Base-by-base conservation (phyloP, 805 yeast species). In the Pichia nanzhaoensis region DNA sequence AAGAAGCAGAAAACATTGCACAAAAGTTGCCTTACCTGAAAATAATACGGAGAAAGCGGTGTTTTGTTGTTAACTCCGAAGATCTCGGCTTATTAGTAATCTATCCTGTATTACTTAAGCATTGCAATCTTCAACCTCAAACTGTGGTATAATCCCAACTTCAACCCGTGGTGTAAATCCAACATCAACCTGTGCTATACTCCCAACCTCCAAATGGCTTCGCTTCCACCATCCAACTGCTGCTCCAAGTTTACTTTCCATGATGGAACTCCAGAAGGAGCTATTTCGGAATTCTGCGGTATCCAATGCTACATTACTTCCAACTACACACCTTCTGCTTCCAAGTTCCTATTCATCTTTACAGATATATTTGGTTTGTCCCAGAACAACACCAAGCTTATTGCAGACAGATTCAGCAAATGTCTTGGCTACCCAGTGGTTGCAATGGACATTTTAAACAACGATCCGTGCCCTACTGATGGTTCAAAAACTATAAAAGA, bases 371-470 rank as follows among this genome's bases (percentile, higher is more conserved):
- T 60, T 49, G 96, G 96, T 32, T 65, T 73, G 59, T 67, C 67
- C 39, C 71, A 70, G 58, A 69, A 68, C 59, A 88, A 89, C 62
- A 64, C 64, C 32, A 64, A 73, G 54, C 69, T 89, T 54, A 60
- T 78, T 49, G 91, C 89, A 14, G 89, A 83, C 58, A 65, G 68
- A 44, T 75, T 84, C 49, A 84, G 90, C 38, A 63, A 63, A 40
- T 60, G 60, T 7, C 45, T 57, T 9, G 86, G 87, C 20, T 86
- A 73, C 66, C 75, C 73, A 37, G 90, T 83, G 1, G 68, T 82
- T 39, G 65, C 82, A 30, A 95, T 95, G n/a, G 96, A 88, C 62
- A 70, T 85, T 48, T 71, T 86, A 53, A 63, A 74, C 24, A 77
- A 75, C 31, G 81, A 74, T 41, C 72, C 77, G 39, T 69, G 70